Conservation (phyloP, 2,329 filamentous ascomycete genomes). For the Dactylellina parvicollis region DNA sequence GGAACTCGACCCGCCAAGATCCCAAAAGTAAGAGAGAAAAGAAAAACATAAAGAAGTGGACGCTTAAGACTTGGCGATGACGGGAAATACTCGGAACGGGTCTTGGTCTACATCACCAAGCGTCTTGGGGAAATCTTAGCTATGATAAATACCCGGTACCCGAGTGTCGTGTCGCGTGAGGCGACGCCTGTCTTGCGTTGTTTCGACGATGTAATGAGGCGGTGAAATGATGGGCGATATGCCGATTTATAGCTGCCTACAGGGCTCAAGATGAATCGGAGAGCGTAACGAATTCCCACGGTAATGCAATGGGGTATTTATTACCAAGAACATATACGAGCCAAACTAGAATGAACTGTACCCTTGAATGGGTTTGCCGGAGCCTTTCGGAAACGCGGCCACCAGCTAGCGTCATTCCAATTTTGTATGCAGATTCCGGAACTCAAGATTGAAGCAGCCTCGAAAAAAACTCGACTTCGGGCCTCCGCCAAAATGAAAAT, state of each 20-base stretch:
- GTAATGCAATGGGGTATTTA: slow-evolving; percentile 22
- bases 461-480: slow-evolving; percentile 3
- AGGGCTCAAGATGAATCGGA: slow-evolving; percentile 18
- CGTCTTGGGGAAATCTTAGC: slow-evolving; percentile 49
- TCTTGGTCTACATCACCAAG: slow-evolving; percentile 50
- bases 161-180: slow-evolving; percentile 31
- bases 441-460: not conserved
- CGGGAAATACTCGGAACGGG: slow-evolving; percentile 8
- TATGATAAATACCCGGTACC: slow-evolving; percentile 14
- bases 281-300: not conserved
- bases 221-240: slow-evolving; percentile 4
- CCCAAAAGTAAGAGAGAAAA: slow-evolving; percentile 26
- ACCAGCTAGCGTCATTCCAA: slow-evolving; percentile 17
- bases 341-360: not conserved
- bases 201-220: slow-evolving; percentile 4
- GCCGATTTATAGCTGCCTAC: slow-evolving; percentile 25
- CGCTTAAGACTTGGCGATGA: slow-evolving; percentile 29
- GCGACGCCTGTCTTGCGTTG: not conserved
- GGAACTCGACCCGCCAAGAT: not conserved
- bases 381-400: slow-evolving; percentile 39
- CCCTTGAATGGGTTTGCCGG: slow-evolving; percentile 2
- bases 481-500: not conserved
- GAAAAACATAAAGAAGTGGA: slow-evolving; percentile 7
- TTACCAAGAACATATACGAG: slow-evolving; percentile 22
- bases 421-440: slow-evolving; percentile 12